Percentiles rank a stretch among this genome's conserved stretches.
These are phyloP conservation scores for Phytophthora constricta DNA, from an alignment of 352 stramenopile genomes.

Conservation along the genomic window DNA sequence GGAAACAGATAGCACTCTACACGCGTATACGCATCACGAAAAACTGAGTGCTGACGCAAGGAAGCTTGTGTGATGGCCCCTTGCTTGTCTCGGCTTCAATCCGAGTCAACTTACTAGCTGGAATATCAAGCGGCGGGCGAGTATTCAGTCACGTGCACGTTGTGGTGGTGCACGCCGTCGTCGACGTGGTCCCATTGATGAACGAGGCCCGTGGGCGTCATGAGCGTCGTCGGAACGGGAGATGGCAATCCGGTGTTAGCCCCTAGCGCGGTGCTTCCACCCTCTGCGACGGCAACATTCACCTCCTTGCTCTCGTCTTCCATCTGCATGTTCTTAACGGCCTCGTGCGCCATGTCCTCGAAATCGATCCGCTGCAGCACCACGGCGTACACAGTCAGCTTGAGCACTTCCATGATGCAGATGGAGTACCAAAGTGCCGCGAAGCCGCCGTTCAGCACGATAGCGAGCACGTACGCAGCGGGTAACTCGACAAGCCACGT, in stretches of 20 bases:
- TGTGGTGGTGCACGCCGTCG: slow-evolving; percentile 27
- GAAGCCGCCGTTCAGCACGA: slow-evolving; percentile 30
- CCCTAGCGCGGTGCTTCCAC: slow-evolving; percentile 27
- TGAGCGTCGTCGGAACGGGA: slow-evolving; percentile 30
- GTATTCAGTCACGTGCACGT: not conserved
- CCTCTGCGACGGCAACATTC: slow-evolving; percentile 27
- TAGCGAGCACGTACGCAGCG: slow-evolving; percentile 28
- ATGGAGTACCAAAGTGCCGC: slow-evolving; percentile 40
- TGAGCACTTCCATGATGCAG: slow-evolving; percentile 40
- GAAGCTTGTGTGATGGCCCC: slow-evolving; percentile 13
- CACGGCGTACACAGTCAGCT: slow-evolving; percentile 29
- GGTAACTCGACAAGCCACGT: slow-evolving; percentile 36
- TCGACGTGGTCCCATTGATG: slow-evolving; percentile 35
- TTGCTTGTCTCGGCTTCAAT: too few species aligned
- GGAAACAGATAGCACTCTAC: too few species aligned
- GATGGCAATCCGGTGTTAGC: slow-evolving; percentile 34
- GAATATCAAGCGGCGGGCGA: too few species aligned
- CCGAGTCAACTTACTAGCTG: too few species aligned
- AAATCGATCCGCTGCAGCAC: slow-evolving; percentile 36
- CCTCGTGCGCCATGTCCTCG: slow-evolving; percentile 24
- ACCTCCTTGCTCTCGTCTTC: slow-evolving; percentile 32
- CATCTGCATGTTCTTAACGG: slow-evolving; percentile 41
- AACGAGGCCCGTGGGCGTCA: slow-evolving; percentile 30
- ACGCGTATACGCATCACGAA: too few species aligned
- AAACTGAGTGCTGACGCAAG: not conserved